Base-by-base conservation (phyloP, 2,329 filamentous ascomycete species). In the Cordyceps cateniannulata region DNA sequence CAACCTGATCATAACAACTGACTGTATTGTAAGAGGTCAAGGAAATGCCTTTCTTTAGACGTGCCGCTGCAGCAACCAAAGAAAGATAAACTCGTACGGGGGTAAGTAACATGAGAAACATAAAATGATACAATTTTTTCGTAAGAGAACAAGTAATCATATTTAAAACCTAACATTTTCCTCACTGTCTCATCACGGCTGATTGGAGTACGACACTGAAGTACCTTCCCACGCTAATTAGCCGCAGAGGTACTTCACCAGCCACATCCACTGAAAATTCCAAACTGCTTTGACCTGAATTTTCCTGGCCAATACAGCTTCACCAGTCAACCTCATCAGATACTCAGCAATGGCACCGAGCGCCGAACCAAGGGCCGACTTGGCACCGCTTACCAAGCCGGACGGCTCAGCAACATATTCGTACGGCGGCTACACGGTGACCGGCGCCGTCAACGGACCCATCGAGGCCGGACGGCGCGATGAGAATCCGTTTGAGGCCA, bases 361-460 rank as follows among this genome's bases (percentile, higher is more conserved):
- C 50, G 69, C 69, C 58, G 78, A 80, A 63, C 83, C 84, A 40
- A 75, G 78, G 59, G 82, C 80, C 38, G 72, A 78, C 24, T 72
- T 88, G 12, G 82, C 82, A 32, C 80, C 81, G 65, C 80, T 96
- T 3, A 80, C 85, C 62, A 87, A 87, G 63, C 83, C 90, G 27
- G 90, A 96, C 71, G 91, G 91, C 63, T 96, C 91, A 52, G 89
- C 89, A 12, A 88, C 85, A 10, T 92, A 91, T 72, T 85, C 88
- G 2, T 82, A 87, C 67, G 81, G 85, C 61, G 90, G 91, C 53
- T 96, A 92, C 74, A 88, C 87, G 49, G 83, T 98, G 65, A 84
- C 96, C 59, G 90, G 89, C 60, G 88, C 91, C 16, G 91, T 96
- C 66, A 98, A 96, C 75, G 95, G 93, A 0, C 95, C 95, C 18